These are phyloP conservation scores for Fraxinus platypoda DNA, from an alignment of 305 asterid genomes.

Conservation along the genomic window DNA sequence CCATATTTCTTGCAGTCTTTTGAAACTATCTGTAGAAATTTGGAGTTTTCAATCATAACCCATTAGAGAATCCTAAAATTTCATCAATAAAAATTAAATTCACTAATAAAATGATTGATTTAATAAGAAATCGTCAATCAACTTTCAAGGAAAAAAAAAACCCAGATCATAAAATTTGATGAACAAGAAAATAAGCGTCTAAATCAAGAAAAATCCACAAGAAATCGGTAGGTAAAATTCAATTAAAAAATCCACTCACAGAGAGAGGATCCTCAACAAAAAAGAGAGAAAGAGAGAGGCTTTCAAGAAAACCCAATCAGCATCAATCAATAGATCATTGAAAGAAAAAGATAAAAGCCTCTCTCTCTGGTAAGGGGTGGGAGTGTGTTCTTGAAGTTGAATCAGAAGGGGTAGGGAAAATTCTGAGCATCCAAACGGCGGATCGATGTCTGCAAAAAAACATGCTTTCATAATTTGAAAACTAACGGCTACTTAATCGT, in stretches of 20 bases:
- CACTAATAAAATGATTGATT: background rate
- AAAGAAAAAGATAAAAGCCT: background rate
- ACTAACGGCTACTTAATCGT: constrained; percentile 64
- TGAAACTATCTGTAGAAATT: background rate
- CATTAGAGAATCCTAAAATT: background rate
- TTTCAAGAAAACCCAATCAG: constrained; percentile 34
- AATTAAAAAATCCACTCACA: constrained; percentile 1
- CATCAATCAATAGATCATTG: constrained; percentile 29
- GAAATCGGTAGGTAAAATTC: constrained; percentile 1
- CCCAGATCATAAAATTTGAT: background rate
- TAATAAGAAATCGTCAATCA: background rate
- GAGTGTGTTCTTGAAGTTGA: constrained; percentile 2
- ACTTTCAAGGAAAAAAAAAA: background rate
- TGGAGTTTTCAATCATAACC: background rate
- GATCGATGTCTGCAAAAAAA: constrained; percentile 39
- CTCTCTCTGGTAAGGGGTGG: constrained; percentile 3
- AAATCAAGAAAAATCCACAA: constrained; percentile 25
- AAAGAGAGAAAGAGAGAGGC: constrained; percentile 22
- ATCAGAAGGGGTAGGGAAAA: constrained; percentile 14
- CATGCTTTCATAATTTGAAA: constrained; percentile 42
- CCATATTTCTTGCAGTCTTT: constrained; percentile 34
- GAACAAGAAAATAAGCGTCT: background rate
- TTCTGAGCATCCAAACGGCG: constrained; percentile 38
- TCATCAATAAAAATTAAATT: background rate
- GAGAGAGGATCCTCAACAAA: constrained; percentile 6